Evolutionary conservation across 768 basidiomycete species (phyloP), one percentile per base, ranked within the genome.

Genomic region (Boletus tomentosulus): DNA sequence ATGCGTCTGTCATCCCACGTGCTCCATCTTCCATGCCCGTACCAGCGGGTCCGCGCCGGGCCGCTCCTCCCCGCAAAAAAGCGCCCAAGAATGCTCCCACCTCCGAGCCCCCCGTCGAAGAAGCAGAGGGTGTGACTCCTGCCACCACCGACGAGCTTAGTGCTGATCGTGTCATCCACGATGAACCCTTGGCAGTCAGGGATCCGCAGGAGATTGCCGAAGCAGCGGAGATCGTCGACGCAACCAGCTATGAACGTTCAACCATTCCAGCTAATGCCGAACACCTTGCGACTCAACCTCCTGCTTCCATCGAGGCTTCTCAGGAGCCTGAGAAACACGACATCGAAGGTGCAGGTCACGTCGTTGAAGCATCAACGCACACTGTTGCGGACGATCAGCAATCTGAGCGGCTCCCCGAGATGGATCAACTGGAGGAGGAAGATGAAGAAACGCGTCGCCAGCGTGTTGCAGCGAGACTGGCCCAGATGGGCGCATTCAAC

Each of bases 41-140:
- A 4, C 88, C 89, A 13, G 78, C 81, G 13, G 84, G 75, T 16
- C 89, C 90, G 41, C 82, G 86, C 42, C 80, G 90, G 5, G 78
- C 87, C 25, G 89, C 78, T 3, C 89, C 87, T 46, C 90, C 91
- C 9, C 76, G 89, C 39, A 84, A 78, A 70, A 87, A 87, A 62
- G 64, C 76, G 6, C 73, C 73, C 45, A 86, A 82, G 66, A 77
- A 81, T 1, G 71, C 75, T n/a, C 69, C 77, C 11, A 70, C 77
- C 2, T 11, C 51, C 22, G 53, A 71, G 37, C 68, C 59, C 39
- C 68, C 73, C 10, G 34, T 55, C 0, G 59, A 64, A 15, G 59
- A 60, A 24, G 55, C 48, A 25, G 58, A 54, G 19, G 16, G 7
- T 16, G 54, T 46, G 42, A 19, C 34, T 16, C 50, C 56, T 13